phyloP scores from a whole-genome alignment of 139 green algal genomes.

The Chlorella sp. region DNA sequence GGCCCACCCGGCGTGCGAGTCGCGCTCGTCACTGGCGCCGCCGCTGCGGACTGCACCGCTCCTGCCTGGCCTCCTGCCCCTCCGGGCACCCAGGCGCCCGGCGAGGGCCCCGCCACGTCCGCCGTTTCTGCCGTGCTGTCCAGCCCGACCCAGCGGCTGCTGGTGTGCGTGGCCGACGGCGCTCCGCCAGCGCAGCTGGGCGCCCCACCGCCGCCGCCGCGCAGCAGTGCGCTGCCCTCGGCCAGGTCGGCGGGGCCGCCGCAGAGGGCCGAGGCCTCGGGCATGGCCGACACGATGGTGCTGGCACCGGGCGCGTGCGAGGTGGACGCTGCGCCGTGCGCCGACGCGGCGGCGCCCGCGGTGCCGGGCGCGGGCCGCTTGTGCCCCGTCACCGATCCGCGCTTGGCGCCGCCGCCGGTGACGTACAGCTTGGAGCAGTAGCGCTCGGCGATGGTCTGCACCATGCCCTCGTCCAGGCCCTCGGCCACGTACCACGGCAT shows the following conservation, averaged over 20 bases:
- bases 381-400: too few relatives aligned
- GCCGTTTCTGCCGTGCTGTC: neutral
- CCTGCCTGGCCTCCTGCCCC: neutral
- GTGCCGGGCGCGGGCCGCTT: too few relatives aligned
- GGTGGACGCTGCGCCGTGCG: neutral
- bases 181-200: too few relatives aligned
- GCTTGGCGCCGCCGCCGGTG: too few relatives aligned
- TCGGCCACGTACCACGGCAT: conserved; percentile 33
- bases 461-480: conserved; percentile 15
- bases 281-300: too few relatives aligned
- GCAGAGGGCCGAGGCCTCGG: too few relatives aligned
- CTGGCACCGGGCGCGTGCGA: neutral
- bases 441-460: neutral
- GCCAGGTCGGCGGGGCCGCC: too few relatives aligned
- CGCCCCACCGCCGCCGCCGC: neutral
- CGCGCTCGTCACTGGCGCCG: conserved; percentile 16
- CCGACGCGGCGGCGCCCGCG: too few relatives aligned
- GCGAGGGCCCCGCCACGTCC: too few relatives aligned
- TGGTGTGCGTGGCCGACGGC: conserved; percentile 1
- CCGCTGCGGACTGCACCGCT: neutral
- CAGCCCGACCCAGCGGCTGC: neutral
- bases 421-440: neutral
- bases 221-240: neutral
- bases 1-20: neutral
- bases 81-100: neutral